A percentile compares a stretch with the other conserved stretches of the same genome.
Conservation (phyloP, 345 rosid species). For the Syzygium grande region DNA sequence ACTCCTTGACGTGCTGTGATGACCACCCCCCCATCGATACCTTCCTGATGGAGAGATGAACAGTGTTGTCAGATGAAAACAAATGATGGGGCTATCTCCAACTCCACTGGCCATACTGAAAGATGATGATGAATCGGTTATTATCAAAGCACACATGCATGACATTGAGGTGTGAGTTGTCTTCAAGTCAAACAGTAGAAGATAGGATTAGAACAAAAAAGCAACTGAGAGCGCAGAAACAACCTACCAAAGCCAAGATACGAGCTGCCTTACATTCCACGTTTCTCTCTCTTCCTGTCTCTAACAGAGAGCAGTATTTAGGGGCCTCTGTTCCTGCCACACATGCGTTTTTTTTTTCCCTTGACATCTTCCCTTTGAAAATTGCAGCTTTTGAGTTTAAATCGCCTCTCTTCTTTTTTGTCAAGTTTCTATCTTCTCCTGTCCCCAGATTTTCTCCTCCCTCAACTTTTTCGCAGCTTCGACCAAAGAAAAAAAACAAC, state of each 20-base stretch:
- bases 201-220: neutral
- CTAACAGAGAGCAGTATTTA: constrained; percentile 18
- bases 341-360: constrained; percentile 2
- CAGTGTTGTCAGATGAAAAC: neutral
- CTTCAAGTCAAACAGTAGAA: neutral
- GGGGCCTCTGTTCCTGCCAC: constrained; percentile 9
- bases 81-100: neutral
- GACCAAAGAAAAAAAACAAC: too few species aligned
- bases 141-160: neutral
- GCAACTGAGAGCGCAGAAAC: constrained; percentile 3
- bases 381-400: constrained; percentile 18
- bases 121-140: neutral
- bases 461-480: neutral
- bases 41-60: neutral
- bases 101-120: neutral
- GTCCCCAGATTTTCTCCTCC: constrained; percentile 6
- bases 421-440: neutral
- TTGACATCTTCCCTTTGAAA: constrained; percentile 21
- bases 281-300: constrained; percentile 34
- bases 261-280: constrained; percentile 46
- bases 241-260: constrained; percentile 12
- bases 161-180: neutral
- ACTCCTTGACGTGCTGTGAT: neutral
- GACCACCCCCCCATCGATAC: neutral
- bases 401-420: constrained; percentile 11